Percentiles rank a stretch among this genome's conserved stretches.
Evolutionary conservation across 2,329 filamentous ascomycete species (phyloP).

Genomic region (Coniella lustricola): DNA sequence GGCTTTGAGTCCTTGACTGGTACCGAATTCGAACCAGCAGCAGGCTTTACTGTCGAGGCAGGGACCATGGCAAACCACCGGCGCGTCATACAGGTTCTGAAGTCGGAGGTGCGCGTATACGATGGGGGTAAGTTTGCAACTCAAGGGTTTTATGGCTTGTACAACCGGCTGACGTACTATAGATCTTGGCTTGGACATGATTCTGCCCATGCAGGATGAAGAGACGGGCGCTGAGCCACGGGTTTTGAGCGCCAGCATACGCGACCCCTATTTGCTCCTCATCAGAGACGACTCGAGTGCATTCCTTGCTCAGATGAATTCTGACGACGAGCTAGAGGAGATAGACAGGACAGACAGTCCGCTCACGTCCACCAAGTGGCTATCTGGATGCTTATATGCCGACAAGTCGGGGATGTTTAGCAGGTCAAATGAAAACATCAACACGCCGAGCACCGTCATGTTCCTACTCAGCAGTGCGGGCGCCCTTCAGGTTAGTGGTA

Average conservation of each 20-base stretch:
- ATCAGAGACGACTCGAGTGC: conserved; percentile 78
- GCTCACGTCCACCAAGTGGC: conserved; percentile 62
- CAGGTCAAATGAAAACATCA: conserved; percentile 31
- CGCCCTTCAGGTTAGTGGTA: conserved; percentile 58
- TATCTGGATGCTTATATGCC: conserved; percentile 76
- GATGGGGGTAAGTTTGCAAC: conserved; percentile 63
- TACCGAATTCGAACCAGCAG: conserved; percentile 86
- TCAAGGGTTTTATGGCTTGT: conserved; percentile 2
- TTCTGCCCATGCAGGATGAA: conserved; percentile 87
- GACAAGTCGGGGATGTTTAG: conserved; percentile 54
- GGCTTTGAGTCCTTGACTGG: conserved; percentile 69
- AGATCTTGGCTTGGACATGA: conserved; percentile 85
- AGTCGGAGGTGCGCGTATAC: conserved; percentile 82
- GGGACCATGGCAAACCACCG: conserved; percentile 74
- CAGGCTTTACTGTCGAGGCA: conserved; percentile 79
- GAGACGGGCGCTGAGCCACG: conserved; percentile 75
- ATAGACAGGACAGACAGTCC: conserved; percentile 56
- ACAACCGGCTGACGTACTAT: conserved; percentile 17
- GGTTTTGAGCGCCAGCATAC: conserved; percentile 74
- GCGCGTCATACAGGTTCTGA: conserved; percentile 80
- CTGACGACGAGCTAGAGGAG: conserved; percentile 78
- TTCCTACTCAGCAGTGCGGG: conserved; percentile 74
- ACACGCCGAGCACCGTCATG: conserved; percentile 52
- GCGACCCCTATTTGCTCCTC: conserved; percentile 78
- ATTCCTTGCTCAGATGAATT: conserved; percentile 71